Conservation (phyloP, 129 eudicot genomes). For the Daucus carota region DH1_v3.0 NC_030387.2:7612001-7612500, state of each 20-base stretch:
- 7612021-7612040: constrained; percentile 23
- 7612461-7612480: too few relatives aligned
- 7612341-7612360: neutral
- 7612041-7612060: constrained; percentile 30
- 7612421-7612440: too few relatives aligned
- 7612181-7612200: neutral
- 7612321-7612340: neutral
- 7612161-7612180: neutral
- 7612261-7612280: neutral
- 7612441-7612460: too few relatives aligned
- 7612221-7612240: neutral
- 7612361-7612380: neutral
- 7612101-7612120: neutral
- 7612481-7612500: too few relatives aligned
- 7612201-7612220: neutral
- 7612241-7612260: neutral
- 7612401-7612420: too few relatives aligned
- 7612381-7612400: neutral
- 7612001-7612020: constrained; percentile 15
- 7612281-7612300: neutral
- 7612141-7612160: neutral
- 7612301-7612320: neutral
- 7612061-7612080: neutral
- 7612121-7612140: neutral
- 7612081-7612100: too few relatives aligned